phyloP scores from a whole-genome alignment of 768 basidiomycete species.

The Boletales sp. region DNA sequence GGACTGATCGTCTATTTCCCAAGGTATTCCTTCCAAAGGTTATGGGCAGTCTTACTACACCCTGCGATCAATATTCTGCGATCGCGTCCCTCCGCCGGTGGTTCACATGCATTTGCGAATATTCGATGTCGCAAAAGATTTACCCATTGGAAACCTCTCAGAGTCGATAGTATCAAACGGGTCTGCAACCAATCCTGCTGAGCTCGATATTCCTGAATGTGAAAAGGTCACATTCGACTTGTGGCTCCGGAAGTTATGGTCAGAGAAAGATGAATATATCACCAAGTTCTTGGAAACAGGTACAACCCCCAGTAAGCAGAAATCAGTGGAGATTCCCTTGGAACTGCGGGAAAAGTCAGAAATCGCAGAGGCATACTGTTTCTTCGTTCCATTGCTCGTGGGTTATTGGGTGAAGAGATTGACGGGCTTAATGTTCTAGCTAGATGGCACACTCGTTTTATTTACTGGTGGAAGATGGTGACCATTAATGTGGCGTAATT shows the following conservation, averaged over 20 bases:
- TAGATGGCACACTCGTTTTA: slow-evolving; percentile 9
- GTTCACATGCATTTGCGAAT: slow-evolving; percentile 86
- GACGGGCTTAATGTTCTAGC: slow-evolving; percentile 17
- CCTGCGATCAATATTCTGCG: slow-evolving; percentile 81
- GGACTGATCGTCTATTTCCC: not conserved
- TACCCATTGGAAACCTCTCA: slow-evolving; percentile 67
- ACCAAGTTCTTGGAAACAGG: slow-evolving; percentile 57
- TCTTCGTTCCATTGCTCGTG: slow-evolving; percentile 57
- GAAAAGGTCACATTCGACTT: slow-evolving; percentile 70
- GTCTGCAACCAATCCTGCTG: slow-evolving; percentile 29
- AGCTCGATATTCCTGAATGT: slow-evolving; percentile 49
- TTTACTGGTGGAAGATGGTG: slow-evolving; percentile 1
- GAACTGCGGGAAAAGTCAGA: slow-evolving; percentile 52
- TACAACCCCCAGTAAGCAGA: slow-evolving; percentile 36
- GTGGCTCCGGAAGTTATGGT: slow-evolving; percentile 84
- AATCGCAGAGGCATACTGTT: slow-evolving; percentile 64
- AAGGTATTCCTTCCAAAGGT: slow-evolving; percentile 72
- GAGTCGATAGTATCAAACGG: slow-evolving; percentile 28
- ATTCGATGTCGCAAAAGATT: slow-evolving; percentile 60
- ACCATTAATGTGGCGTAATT: not conserved
- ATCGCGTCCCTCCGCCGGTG: slow-evolving; percentile 74
- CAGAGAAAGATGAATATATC: slow-evolving; percentile 78
- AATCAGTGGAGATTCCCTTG: slow-evolving; percentile 54
- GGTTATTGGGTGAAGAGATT: slow-evolving; percentile 48
- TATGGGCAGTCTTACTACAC: slow-evolving; percentile 91